These are phyloP conservation scores for Symbiodinium pilosum DNA, from an alignment of 73 alveolate species.

Conservation along the genomic window DNA sequence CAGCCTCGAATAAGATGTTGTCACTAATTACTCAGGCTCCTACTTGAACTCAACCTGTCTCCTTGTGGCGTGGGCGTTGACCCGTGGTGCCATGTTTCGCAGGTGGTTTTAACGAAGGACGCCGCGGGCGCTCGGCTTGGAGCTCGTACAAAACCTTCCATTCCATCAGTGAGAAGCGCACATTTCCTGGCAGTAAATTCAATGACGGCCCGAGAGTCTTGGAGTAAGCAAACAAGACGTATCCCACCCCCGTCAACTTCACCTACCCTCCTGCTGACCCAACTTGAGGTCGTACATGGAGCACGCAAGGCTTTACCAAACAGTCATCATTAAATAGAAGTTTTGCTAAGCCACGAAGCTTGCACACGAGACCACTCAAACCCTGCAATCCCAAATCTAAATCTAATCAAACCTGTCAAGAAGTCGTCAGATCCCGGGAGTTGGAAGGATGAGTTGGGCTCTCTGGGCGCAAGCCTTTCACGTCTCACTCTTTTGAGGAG, in stretches of 20 bases:
- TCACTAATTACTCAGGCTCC: too few relatives aligned
- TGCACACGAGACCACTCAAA: not conserved
- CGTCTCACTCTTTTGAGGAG: conserved; percentile 7
- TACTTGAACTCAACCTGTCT: not conserved
- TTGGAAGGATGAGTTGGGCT: not conserved
- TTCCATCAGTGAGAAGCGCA: too few relatives aligned
- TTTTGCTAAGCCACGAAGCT: not conserved
- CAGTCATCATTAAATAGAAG: too few relatives aligned
- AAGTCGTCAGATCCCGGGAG: not conserved
- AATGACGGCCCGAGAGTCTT: too few relatives aligned
- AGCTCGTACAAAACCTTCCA: too few relatives aligned
- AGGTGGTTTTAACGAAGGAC: conserved; percentile 6
- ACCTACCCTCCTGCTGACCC: too few relatives aligned
- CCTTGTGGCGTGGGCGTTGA: conserved; percentile 18
- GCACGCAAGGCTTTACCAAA: not conserved
- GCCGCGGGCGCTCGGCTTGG: too few relatives aligned
- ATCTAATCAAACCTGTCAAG: not conserved
- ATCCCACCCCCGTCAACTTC: too few relatives aligned
- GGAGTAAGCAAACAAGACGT: too few relatives aligned
- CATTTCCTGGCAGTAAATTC: too few relatives aligned
- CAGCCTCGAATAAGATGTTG: too few relatives aligned
- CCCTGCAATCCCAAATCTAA: not conserved
- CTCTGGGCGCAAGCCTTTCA: not conserved
- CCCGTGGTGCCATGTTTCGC: conserved; percentile 14
- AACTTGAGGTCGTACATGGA: not conserved